phyloP scores from a whole-genome alignment of 768 basidiomycete species.

The Auriscalpium vulgare region DNA sequence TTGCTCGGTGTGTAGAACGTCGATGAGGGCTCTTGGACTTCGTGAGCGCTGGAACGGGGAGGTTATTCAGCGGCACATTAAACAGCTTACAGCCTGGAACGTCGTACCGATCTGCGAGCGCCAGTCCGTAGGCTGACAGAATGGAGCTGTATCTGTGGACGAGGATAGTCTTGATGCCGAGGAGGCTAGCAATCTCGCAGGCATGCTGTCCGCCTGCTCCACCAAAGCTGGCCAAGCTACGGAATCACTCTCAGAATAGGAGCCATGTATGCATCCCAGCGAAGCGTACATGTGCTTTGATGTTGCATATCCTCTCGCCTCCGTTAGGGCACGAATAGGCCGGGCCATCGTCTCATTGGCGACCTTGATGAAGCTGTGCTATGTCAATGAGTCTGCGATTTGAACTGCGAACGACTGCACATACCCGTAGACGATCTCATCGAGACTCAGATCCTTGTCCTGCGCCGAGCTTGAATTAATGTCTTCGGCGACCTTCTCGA shows the following conservation, averaged over 20 bases:
- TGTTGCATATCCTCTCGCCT: slow-evolving; percentile 81
- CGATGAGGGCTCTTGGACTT: slow-evolving; percentile 86
- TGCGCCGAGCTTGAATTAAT: slow-evolving; percentile 53
- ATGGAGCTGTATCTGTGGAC: slow-evolving; percentile 92
- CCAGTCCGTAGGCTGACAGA: slow-evolving; percentile 90
- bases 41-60: slow-evolving; percentile 52
- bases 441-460: slow-evolving; percentile 52
- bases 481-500: slow-evolving; percentile 58
- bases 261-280: too few species aligned
- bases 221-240: slow-evolving; percentile 77
- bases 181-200: slow-evolving; percentile 79
- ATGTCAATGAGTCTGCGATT: not conserved
- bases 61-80: not conserved
- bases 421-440: slow-evolving; percentile 87
- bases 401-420: slow-evolving; percentile 15
- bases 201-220: slow-evolving; percentile 91
- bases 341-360: slow-evolving; percentile 96
- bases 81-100: not conserved
- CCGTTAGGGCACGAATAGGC: slow-evolving; percentile 86
- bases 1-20: slow-evolving; percentile 63
- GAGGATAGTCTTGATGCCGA: slow-evolving; percentile 83
- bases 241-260: not conserved
- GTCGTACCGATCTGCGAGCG: slow-evolving; percentile 67
- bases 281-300: slow-evolving; percentile 54
- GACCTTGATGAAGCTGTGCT: slow-evolving; percentile 79